These are phyloP conservation scores for Endotrypanum monterogeii DNA, from an alignment of 208 protist genomes.

Conservation along the genomic window DNA sequence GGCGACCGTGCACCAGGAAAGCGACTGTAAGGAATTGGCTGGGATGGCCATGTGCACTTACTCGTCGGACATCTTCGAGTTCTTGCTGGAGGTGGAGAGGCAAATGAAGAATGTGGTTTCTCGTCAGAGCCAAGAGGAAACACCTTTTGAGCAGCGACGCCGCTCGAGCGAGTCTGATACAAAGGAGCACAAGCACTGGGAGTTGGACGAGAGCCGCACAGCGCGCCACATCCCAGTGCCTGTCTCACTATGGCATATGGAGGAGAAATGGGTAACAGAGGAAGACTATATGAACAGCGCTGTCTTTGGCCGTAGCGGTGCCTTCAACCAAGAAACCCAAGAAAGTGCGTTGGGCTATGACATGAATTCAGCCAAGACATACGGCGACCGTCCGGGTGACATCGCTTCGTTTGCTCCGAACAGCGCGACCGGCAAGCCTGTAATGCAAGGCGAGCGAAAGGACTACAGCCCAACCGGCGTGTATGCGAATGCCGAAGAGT, in stretches of 20 bases:
- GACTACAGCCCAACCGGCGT: slow-evolving; percentile 84
- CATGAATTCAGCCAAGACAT: slow-evolving; percentile 80
- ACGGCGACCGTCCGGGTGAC: slow-evolving; percentile 79
- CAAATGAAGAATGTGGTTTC: slow-evolving; percentile 81
- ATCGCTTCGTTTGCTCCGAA: slow-evolving; percentile 53
- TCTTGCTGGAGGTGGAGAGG: slow-evolving; percentile 89
- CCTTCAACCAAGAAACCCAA: slow-evolving; percentile 89
- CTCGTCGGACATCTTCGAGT: slow-evolving; percentile 85
- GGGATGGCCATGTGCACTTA: slow-evolving; percentile 92
- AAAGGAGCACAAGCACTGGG: slow-evolving; percentile 64
- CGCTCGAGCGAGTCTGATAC: slow-evolving; percentile 40
- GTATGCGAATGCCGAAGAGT: slow-evolving; percentile 77
- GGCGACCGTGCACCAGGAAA: slow-evolving; percentile 86
- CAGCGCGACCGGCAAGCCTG: slow-evolving; percentile 51
- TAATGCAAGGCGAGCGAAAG: slow-evolving; percentile 76
- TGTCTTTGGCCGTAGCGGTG: slow-evolving; percentile 82
- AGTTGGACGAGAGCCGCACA: slow-evolving; percentile 72
- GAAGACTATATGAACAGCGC: slow-evolving; percentile 84
- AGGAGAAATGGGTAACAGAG: slow-evolving; percentile 90
- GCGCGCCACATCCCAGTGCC: slow-evolving; percentile 88
- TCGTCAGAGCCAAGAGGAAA: slow-evolving; percentile 63
- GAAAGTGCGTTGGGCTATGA: slow-evolving; percentile 83
- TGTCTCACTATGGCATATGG: slow-evolving; percentile 87
- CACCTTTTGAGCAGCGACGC: slow-evolving; percentile 64
- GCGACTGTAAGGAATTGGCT: slow-evolving; percentile 74